Evolutionary conservation across 257 asterid species (phyloP).

Genomic region (Haberlea rhodopensis): DNA sequence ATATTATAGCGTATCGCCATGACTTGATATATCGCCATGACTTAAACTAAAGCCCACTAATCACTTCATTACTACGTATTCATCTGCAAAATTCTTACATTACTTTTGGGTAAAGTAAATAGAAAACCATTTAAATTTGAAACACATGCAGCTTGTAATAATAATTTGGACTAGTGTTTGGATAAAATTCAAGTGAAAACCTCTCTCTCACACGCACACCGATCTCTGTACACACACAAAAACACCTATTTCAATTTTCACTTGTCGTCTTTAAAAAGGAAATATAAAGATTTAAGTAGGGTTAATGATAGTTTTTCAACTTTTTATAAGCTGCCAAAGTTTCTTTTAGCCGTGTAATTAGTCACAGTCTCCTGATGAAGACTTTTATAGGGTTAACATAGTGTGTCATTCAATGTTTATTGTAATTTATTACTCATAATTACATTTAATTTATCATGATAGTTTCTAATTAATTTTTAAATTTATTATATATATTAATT

Average conservation of each 20-base stretch:
- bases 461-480: not conserved
- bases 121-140: not conserved
- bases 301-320: conserved; percentile 46
- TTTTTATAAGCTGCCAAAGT: conserved; percentile 47
- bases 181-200: not conserved
- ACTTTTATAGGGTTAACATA: conserved; percentile 20
- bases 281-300: conserved; percentile 39
- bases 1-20: no score
- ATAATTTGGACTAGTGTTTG: no score
- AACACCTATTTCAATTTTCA: conserved; percentile 28
- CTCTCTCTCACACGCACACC: not conserved
- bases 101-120: not conserved
- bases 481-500: no score
- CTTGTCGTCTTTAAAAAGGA: conserved; percentile 42
- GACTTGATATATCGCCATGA: no score
- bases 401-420: conserved; percentile 12
- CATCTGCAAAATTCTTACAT: not conserved
- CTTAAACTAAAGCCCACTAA: no score
- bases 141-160: not conserved
- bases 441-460: not conserved
- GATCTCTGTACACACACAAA: conserved; percentile 19
- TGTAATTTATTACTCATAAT: not conserved
- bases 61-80: not conserved
- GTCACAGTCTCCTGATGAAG: conserved; percentile 40
- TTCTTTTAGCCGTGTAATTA: conserved; percentile 47